Base-by-base conservation (phyloP, 352 stramenopile species). In the Globisporangium mamillatum region DNA sequence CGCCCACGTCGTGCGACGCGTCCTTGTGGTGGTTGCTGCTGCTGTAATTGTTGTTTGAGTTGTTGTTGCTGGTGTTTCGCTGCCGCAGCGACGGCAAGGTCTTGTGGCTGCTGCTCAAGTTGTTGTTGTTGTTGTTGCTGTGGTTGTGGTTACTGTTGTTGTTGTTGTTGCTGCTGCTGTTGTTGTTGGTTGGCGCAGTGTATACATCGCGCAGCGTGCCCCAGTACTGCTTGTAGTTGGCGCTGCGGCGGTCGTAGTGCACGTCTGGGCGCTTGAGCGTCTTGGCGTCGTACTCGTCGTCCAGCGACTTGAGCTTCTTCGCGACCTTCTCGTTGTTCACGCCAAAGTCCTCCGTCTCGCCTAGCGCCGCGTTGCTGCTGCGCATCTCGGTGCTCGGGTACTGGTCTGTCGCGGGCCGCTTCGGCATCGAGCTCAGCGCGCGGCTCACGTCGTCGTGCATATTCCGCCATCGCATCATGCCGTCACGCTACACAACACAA, bases 401-500 rank as follows among this genome's bases (percentile, higher is more conserved):
- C 32, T 56, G 36, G 29, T 57, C 56, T 14, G 27, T 16, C 24
- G 36, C 41, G 6, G 36, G 27, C 10, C 52, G 62, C 38, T 71
- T 71, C n/a, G 52, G 18, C 48, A 38, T 64, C 38, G 48, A 52
- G 18, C 44, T 79, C 48, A 91, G 62, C 14, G 85, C 83, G 3
- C 81, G 80, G 32, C 73, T 88, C 24, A 93, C 83, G 38, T 90
- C 76, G n/a, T 91, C 75, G 69, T 91, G 85, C 80, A 93, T 91
- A 64, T 86, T 86, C 16, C 73, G 74, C 83, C 81, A 88, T 36
- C 78, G 76, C 53, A 75, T 76, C 34, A 77, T 77, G 44, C 70
- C 80, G 12, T 85, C 78, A 0, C 66, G 60, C 60, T 71, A 60
- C 44, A 52, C 1, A 50, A 54, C 36, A 12, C 27, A 60, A 53